Evolutionary conservation across 2,329 filamentous ascomycete genomes (phyloP).

Genomic region (Elsinoe necatrix): DNA sequence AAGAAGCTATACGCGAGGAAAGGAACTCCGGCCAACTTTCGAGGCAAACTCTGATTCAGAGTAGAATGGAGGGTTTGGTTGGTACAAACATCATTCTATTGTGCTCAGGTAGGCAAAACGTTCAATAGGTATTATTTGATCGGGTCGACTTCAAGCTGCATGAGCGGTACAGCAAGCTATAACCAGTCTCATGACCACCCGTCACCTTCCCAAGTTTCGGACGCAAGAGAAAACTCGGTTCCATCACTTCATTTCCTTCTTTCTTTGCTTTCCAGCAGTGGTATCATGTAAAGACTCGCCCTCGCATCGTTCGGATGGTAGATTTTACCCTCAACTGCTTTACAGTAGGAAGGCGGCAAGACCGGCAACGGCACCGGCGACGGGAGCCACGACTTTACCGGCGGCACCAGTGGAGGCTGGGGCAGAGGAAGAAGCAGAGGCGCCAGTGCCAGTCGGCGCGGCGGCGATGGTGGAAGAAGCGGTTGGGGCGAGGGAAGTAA

Average conservation of each 20-base stretch:
- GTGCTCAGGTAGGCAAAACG: neutral
- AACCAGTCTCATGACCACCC: neutral
- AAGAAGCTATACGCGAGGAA: too few relatives aligned
- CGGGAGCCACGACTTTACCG: conserved; percentile 1
- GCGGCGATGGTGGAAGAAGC: conserved; percentile 4
- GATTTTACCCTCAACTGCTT: neutral
- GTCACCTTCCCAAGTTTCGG: neutral
- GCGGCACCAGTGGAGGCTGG: conserved; percentile 7
- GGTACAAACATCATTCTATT: neutral
- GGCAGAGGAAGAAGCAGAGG: neutral
- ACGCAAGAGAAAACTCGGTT: neutral
- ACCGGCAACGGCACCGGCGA: conserved; percentile 10
- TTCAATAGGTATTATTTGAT: neutral
- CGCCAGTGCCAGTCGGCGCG: neutral
- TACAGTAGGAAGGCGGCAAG: conserved; percentile 11
- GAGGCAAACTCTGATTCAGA: too few relatives aligned
- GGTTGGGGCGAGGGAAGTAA: conserved; percentile 6
- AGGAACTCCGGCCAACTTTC: too few relatives aligned
- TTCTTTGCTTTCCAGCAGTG: neutral
- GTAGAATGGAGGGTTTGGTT: neutral
- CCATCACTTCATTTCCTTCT: neutral
- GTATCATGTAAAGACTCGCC: conserved; percentile 8
- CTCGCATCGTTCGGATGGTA: neutral
- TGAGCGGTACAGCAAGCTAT: neutral
- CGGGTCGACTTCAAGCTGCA: neutral